A percentile compares a stretch with the other conserved stretches of the same genome.
These are phyloP conservation scores for Dipodascus albidus DNA, from an alignment of 805 yeast genomes.

Conservation along the genomic window DNA sequence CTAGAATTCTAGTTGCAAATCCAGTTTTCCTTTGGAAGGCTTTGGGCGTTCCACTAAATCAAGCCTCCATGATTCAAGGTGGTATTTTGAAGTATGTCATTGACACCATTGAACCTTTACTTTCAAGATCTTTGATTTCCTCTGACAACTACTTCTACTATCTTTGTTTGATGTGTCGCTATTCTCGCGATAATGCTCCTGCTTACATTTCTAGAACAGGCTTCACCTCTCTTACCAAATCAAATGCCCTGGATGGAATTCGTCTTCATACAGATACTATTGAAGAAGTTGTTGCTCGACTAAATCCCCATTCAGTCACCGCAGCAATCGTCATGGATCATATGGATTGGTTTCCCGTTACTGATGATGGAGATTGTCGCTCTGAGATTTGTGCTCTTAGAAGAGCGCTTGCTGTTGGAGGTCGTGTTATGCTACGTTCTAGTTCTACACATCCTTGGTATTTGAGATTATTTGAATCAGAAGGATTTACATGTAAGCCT, in stretches of 20 bases:
- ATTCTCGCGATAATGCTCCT: constrained; percentile 58
- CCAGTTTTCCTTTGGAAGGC: constrained; percentile 85
- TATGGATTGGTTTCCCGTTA: constrained; percentile 81
- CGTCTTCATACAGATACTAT: constrained; percentile 72
- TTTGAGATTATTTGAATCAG: constrained; percentile 50
- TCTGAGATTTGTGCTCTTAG: constrained; percentile 55
- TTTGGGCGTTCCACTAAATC: constrained; percentile 79
- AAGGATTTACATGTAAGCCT: constrained; percentile 57
- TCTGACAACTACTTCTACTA: constrained; percentile 71
- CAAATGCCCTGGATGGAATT: constrained; percentile 53
- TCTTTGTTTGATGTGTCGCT: constrained; percentile 51
- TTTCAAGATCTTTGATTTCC: constrained; percentile 50
- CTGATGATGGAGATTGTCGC: constrained; percentile 44
- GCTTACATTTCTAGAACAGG: constrained; percentile 56
- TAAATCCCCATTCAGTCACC: constrained; percentile 50
- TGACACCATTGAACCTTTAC: constrained; percentile 70
- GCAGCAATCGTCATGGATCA: constrained; percentile 83
- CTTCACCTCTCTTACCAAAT: constrained; percentile 36
- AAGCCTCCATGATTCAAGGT: constrained; percentile 67
- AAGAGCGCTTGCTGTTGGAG: constrained; percentile 51
- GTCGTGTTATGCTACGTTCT: constrained; percentile 66
- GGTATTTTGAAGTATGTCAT: constrained; percentile 60
- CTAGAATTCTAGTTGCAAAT: constrained; percentile 61
- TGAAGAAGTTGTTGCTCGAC: constrained; percentile 61
- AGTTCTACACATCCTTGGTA: constrained; percentile 74